A percentile compares a stretch with the other conserved stretches of the same genome.
Evolutionary conservation across 106 monocot genomes (phyloP).

Genomic region (Dactylorhiza incarnata): DNA sequence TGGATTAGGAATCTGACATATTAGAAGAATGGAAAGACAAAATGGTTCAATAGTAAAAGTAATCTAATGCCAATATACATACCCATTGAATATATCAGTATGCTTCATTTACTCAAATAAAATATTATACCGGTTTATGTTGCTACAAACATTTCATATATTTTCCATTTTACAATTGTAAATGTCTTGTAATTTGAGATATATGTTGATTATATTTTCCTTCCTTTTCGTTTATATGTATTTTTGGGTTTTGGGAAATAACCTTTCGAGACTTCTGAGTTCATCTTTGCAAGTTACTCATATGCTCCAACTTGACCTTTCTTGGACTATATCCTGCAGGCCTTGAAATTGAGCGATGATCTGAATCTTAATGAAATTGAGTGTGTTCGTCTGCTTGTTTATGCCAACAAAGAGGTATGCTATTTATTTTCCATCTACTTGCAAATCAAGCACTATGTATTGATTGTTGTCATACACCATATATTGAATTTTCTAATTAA

Average conservation of each 20-base stretch:
- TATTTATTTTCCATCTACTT: constrained; percentile 1
- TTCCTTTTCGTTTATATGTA: background rate
- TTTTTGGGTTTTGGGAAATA: background rate
- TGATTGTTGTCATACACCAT: background rate
- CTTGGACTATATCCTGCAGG: constrained; percentile 28
- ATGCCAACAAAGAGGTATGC: constrained; percentile 81
- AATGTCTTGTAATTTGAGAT: background rate
- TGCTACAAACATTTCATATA: background rate
- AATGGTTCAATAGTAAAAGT: background rate
- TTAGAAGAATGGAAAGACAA: background rate
- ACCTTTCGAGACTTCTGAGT: background rate
- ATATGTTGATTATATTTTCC: background rate
- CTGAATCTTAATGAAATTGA: constrained; percentile 94
- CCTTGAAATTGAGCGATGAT: constrained; percentile 89
- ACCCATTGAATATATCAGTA: background rate
- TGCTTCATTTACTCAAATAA: background rate
- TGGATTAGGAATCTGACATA: background rate
- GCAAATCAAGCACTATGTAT: background rate
- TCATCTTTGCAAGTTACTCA: background rate
- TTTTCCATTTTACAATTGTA: background rate
- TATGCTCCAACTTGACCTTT: background rate
- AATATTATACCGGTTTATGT: background rate
- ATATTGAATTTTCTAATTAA: background rate
- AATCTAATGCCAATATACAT: background rate
- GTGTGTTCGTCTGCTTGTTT: constrained; percentile 70